Conservation (phyloP, 371 early-diverging fungal genomes). For the Mucor mucedo region DNA sequence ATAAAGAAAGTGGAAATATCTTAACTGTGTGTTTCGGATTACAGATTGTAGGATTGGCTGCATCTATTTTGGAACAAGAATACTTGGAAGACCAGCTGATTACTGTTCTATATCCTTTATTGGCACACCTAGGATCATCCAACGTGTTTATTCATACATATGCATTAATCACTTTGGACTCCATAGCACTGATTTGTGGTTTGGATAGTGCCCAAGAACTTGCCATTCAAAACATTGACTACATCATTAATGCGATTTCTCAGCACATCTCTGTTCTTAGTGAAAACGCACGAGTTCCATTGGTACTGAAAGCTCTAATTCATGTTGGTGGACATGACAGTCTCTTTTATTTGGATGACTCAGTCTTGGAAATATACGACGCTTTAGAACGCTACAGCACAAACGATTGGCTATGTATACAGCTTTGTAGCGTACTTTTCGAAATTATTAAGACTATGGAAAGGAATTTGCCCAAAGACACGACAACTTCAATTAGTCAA, state of each 20-base stretch:
- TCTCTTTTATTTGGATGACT: constrained; percentile 60
- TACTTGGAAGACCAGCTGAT: constrained; percentile 50
- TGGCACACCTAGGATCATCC: constrained; percentile 58
- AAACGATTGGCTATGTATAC: constrained; percentile 39
- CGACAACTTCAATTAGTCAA: not conserved
- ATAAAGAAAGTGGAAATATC: constrained; percentile 31
- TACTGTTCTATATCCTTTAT: constrained; percentile 59
- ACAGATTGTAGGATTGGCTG: constrained; percentile 35
- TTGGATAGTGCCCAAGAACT: constrained; percentile 38
- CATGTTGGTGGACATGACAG: constrained; percentile 50
- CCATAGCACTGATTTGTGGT: constrained; percentile 41
- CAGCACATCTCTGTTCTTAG: constrained; percentile 50
- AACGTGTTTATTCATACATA: constrained; percentile 44
- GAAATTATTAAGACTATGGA: constrained; percentile 43
- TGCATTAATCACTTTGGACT: constrained; percentile 45
- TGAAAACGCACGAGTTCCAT: constrained; percentile 52
- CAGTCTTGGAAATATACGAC: constrained; percentile 65
- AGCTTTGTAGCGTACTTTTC: constrained; percentile 49
- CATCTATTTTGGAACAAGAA: constrained; percentile 26
- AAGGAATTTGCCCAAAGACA: not conserved
- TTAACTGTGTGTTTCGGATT: constrained; percentile 39
- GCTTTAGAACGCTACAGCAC: constrained; percentile 56
- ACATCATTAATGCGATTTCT: constrained; percentile 63
- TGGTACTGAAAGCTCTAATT: constrained; percentile 62
- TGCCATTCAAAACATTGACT: constrained; percentile 64